These are phyloP conservation scores for Berkeleyomyces rouxiae DNA, from an alignment of 2,329 filamentous ascomycete species.

Conservation along the genomic window DNA sequence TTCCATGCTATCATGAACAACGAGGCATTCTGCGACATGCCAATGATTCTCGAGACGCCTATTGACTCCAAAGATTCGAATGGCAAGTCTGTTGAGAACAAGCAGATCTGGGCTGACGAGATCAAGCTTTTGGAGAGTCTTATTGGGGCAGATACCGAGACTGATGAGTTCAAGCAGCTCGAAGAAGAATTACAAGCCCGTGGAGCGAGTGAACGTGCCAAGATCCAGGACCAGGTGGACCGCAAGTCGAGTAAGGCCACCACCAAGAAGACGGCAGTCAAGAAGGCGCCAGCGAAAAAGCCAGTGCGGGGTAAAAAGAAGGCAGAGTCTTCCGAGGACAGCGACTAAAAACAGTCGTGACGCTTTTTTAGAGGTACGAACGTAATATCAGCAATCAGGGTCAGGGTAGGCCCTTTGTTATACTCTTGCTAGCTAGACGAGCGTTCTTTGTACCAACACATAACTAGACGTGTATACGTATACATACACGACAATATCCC, in stretches of 20 bases:
- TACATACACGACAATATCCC: background rate
- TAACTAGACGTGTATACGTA: background rate
- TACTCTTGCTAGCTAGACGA: background rate
- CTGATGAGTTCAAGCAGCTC: constrained; percentile 51
- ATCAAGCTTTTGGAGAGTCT: constrained; percentile 87
- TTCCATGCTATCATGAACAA: constrained; percentile 90
- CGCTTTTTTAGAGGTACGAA: background rate
- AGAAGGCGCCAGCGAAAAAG: constrained; percentile 24
- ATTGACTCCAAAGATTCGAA: constrained; percentile 54
- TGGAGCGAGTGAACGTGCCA: constrained; percentile 55
- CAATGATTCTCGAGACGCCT: constrained; percentile 93
- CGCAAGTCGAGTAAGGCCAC: constrained; percentile 49
- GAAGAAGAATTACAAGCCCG: constrained; percentile 48
- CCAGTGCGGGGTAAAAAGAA: constrained; percentile 19
- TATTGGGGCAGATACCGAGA: constrained; percentile 64
- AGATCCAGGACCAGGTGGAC: constrained; percentile 64
- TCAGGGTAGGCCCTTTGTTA: background rate
- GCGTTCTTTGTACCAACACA: background rate
- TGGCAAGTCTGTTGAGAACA: constrained; percentile 59
- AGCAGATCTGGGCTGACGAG: constrained; percentile 73
- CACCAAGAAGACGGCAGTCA: constrained; percentile 20
- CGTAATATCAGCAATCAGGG: background rate
- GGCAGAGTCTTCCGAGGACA: constrained; percentile 10
- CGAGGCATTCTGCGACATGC: constrained; percentile 54
- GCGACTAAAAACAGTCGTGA: background rate